Evolutionary conservation across 2,329 filamentous ascomycete species (phyloP), one percentile per base, ranked within the genome.

Genomic region (Sarocladium oryzae): DNA sequence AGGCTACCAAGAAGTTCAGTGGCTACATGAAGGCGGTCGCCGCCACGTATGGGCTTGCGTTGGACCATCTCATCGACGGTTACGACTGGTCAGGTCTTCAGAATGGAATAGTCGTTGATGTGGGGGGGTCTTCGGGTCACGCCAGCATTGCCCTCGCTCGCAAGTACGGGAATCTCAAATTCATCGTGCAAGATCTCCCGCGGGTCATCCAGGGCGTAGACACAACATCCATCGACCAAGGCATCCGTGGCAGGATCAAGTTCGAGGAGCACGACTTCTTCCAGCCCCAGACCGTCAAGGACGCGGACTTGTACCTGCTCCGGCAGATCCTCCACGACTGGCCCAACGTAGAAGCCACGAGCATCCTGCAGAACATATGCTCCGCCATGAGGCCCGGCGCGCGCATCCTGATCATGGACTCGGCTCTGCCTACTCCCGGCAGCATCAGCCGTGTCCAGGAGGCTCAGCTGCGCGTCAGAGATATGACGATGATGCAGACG

Each of bases 51-150:
- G 60, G 62, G 61, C 43, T 18, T 11, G 36, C 40, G 13, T 10
- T 48, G 9, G 55, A 63, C 16, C 66, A 71, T 55, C 55, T 70
- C 1, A 52, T 69, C 4, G 53, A 63, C 21, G 69, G 66, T 15
- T 73, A 67, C 54, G 61, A 67, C 52, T 73, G 71, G 71, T 58
- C 56, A 2, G 54, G 50, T n/a, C 58, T 71, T 24, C 51, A 16
- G 33, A 6, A 36, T 16, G 33, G 33, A 6, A 36, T 15, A 5
- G 33, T 36, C 33, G 33, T 36, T 15, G 33, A 36, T 15, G 33
- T 36, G 5, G 33, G 33, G 33, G 33, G 33, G 8, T 36, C 33
- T 15, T 13, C 33, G n/a, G 33, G 33, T 15, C 33, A 36, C n/a
- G 33, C 33, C 5, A 36, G 37, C 10, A 41, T 21, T 18, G 21